Percentiles rank a stretch among this genome's conserved stretches.
phyloP scores from a whole-genome alignment of 768 basidiomycete species.

The Tricholoma bakamatsutake region DNA sequence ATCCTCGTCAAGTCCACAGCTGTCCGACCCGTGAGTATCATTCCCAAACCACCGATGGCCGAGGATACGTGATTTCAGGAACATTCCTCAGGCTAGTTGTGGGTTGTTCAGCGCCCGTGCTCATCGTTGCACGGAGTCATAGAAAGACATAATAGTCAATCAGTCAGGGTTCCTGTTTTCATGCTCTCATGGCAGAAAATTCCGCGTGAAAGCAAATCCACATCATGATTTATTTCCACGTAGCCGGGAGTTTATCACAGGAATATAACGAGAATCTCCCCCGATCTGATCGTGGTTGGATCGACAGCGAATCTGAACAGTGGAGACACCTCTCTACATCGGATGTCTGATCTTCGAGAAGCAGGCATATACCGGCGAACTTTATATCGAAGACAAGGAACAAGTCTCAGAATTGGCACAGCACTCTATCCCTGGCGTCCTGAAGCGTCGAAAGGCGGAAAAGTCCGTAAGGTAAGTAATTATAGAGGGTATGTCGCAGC shows the following conservation, averaged over 20 bases:
- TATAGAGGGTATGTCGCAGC: conserved; percentile 19
- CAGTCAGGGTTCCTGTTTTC: neutral
- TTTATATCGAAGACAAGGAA: conserved; percentile 19
- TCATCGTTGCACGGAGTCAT: neutral
- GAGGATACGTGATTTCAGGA: neutral
- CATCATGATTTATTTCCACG: neutral
- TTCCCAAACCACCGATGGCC: neutral
- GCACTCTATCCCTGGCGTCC: neutral
- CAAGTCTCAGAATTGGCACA: conserved; percentile 1
- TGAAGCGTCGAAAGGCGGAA: conserved; percentile 9
- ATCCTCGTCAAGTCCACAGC: neutral
- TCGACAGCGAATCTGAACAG: conserved; percentile 6
- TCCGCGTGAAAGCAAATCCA: neutral
- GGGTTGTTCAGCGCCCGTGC: neutral
- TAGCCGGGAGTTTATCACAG: too few species aligned
- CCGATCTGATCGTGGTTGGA: conserved; percentile 7
- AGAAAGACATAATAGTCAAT: neutral
- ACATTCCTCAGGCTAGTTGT: neutral
- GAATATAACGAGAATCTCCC: conserved; percentile 7
- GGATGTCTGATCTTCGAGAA: conserved; percentile 32
- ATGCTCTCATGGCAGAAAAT: neutral
- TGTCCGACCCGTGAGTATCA: neutral
- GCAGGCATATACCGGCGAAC: conserved; percentile 25
- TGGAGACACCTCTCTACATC: conserved; percentile 8
- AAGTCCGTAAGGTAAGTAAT: conserved; percentile 16